Base-by-base conservation (phyloP, 129 eudicot genomes). In the Lonicera japonica region DNA sequence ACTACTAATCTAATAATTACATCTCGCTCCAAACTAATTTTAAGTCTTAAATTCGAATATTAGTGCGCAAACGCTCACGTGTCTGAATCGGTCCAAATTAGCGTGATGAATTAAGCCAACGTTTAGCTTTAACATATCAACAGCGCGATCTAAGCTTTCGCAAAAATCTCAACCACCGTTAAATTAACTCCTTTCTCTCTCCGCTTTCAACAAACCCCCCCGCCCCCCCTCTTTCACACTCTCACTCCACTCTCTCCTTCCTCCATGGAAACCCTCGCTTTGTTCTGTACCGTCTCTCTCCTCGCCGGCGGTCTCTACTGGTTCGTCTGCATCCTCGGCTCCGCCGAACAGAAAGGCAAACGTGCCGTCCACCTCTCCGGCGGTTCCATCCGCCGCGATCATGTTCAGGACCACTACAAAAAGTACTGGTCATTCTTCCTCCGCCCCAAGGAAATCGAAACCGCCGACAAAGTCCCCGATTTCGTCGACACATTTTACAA, bases 391-490 rank as follows among this genome's bases (percentile, higher is more conserved):
- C 17, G 80, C 54, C 75, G 71, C 38, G 96, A 87, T 20, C 71
- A 87, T 0, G 84, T 92, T 19, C 90, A 87, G 58, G 95, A 87
- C 63, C 84, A 80, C 3, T 92, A 92, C 88, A 70, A 82, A 1
- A 80, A 76, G 67, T 92, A 92, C 86, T 92, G 96, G 96, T 87
- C 98, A 19, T 92, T 92, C 54, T 92, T 92, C 80, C 87, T 82
- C 60, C 77, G 84, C 29, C 98, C 98, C 0, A 92, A 87, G 68
- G 86, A 92, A 65, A 92, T 92, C 70, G 95, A 87, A 52, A 80
- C 54, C 7, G 66, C 83, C 1, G 96, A 92, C 5, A 87, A 87
- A 1, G 98, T 92, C 0, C 98, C 98, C 1, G 95, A 75, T 15
- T 92, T 92, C 65, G 98, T 92, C 14, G 91, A 87, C 64, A 87